Base-by-base conservation (phyloP, 768 basidiomycete species). In the Rhodotorula taiwanensis region DNA sequence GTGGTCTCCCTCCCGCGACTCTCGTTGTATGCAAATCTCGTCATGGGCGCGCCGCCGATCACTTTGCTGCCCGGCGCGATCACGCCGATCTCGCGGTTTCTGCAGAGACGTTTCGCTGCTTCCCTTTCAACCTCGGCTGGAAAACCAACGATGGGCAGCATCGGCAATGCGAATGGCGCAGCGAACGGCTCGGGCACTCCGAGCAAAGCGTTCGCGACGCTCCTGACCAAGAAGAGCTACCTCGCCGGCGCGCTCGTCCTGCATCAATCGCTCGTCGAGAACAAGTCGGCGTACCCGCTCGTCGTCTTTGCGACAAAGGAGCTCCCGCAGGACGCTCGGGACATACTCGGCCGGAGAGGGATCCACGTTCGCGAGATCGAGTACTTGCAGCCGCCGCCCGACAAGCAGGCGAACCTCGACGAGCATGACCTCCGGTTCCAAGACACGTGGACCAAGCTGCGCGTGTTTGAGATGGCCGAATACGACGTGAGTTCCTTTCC, bases 231-330 rank as follows among this genome's bases (percentile, higher is more conserved):
- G 66, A 75, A 77, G 21, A 76, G 74, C 50, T 86, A 86, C 73
- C 76, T 86, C 31, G 76, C 82, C 66, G 85, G 84, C 18, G 77
- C 83, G 16, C 78, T 88, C 48, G 83, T 86, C 23, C 75, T 88
- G 23, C 75, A 83, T 62, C 73, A 83, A 61, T 80, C 82, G 33
- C 78, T 88, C 49, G 77, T 77, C 43, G 60, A 78, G 18, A 82
- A 83, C 39, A 75, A 79, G 21, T 84, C 85, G 21, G 78, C 79
- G 63, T 90, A 89, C 75, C 84, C 87, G n/a, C 79, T 92, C 23
- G 79, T 90, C 48, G 86, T 86, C 42, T 87, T 91, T 84, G 81
- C 82, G 42, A 87, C 88, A 1, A 77, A 83, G 8, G 72, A 78
- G 3, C 73, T 91, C 33, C 78, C 83, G 6, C 62, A 78, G 34